Evolutionary conservation across 306 rosid genomes (phyloP).

Genomic region (Purshia tridentata): DNA sequence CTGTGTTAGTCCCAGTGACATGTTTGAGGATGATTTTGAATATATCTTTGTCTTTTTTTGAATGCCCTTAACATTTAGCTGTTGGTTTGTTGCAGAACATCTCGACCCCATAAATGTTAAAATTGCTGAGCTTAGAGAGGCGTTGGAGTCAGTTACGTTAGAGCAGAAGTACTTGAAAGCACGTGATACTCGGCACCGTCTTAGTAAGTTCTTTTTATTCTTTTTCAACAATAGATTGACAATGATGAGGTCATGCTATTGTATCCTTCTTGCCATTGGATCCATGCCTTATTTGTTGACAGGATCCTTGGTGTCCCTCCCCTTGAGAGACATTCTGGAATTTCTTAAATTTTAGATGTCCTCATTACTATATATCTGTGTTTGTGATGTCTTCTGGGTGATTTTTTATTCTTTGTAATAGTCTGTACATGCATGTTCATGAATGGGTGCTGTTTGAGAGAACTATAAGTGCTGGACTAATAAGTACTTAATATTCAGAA

Average conservation of each 20-base stretch:
- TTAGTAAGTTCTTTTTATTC: constrained; percentile 57
- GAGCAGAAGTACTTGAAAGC: constrained; percentile 95
- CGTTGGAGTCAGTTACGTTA: constrained; percentile 87
- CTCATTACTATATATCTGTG: background rate
- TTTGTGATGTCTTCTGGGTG: background rate
- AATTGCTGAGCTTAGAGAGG: constrained; percentile 97
- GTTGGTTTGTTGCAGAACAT: constrained; percentile 66
- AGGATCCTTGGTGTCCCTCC: background rate
- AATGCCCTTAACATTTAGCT: background rate
- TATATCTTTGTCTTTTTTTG: constrained; percentile 1
- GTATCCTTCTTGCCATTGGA: background rate
- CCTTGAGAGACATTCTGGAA: background rate
- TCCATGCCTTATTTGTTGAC: background rate
- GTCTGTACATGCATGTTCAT: background rate
- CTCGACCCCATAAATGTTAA: constrained; percentile 97
- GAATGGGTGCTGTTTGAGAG: background rate
- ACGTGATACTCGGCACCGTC: constrained; percentile 94
- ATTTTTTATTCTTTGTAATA: background rate
- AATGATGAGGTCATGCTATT: constrained; percentile 1
- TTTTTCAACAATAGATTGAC: constrained; percentile 2
- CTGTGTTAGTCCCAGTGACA: background rate
- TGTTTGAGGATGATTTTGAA: background rate
- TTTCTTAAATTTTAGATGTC: background rate
- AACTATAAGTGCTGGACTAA: background rate
- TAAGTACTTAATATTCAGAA: background rate